Evolutionary conservation across 441 rosid species (phyloP), one percentile per base, ranked within the genome.

Genomic region (Macaranga tanarius): DNA sequence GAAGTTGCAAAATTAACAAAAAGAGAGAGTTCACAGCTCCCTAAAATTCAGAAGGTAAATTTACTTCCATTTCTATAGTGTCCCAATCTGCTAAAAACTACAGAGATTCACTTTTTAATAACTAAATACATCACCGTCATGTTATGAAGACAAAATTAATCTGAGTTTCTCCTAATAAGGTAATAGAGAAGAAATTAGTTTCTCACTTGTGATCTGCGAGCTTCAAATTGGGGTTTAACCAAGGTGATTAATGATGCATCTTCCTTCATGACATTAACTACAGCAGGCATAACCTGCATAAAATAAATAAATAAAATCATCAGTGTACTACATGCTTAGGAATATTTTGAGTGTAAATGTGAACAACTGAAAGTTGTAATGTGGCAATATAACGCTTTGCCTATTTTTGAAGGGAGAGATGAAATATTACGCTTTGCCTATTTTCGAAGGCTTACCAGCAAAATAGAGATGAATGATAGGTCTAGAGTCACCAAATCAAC

Each of bases 201-300:
- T 67, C 80, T 78, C 80, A 95, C 99, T 81, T 95, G 99, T 77
- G 92, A 84, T 79, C 98, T 84, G 60, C 76, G 93, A 83, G 97
- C 99, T 87, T 95, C 98, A 70, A 91, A 95, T 67, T 95, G 99
- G 77, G 99, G 99, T 82, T 95, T 92, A 74, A 95, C 91, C 67
- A 91, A 75, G 61, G 93, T 90, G 45, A 95, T 84, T 75, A 95
- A 75, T 45, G 81, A 79, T 64, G 97, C 89, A 31, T 89, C 90
- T 62, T 85, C 92, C 80, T 88, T 90, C 99, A 95, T 95, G 73
- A 88, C 87, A 80, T 87, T 90, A 45, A 92, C 84, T 48, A 92
- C 86, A 25, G 97, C 95, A 75, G 98, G 97, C 96, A 91, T 92
- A 72, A 95, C 99, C 99, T 95, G 80, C 64, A 73, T 58, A 62